Conservation (phyloP, 192 early-diverging fungal species). For the Coemansia sp. region DNA sequence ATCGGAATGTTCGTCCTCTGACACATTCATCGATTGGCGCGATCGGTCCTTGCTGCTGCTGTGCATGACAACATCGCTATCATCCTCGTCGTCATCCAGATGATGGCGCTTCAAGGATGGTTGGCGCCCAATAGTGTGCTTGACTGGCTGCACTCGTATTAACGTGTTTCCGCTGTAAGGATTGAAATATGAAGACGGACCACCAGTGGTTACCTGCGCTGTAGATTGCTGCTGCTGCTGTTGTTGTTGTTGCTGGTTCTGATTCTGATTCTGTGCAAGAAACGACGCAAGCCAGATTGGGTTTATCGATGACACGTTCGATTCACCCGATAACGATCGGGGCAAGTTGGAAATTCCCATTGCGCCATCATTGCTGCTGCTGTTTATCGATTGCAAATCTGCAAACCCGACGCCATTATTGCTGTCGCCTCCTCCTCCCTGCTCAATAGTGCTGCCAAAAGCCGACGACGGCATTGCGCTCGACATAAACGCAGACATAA, state of each 20-base stretch:
- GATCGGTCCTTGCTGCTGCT: conserved; percentile 19
- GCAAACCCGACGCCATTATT: not conserved
- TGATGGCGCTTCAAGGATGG: conserved; percentile 51
- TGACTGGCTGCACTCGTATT: not conserved
- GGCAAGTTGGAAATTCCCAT: conserved; percentile 6
- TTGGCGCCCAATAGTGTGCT: not conserved
- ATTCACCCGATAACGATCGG: conserved; percentile 16
- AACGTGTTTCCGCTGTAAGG: not conserved
- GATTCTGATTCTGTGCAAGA: conserved; percentile 29
- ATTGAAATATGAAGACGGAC: not conserved
- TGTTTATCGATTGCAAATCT: not conserved
- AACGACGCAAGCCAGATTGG: conserved; percentile 42
- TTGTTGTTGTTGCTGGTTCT: conserved; percentile 32
- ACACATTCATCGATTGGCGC: conserved; percentile 17
- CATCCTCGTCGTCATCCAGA: conserved; percentile 27
- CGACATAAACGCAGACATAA: not conserved
- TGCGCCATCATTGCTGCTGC: not conserved
- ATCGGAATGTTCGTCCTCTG: conserved; percentile 23
- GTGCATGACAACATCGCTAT: conserved; percentile 19
- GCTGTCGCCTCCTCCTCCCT: not conserved
- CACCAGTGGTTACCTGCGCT: not conserved
- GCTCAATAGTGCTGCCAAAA: conserved; percentile 6
- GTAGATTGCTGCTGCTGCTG: conserved; percentile 18
- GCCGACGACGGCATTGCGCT: not conserved
- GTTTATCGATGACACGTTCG: conserved; percentile 22